A percentile compares a stretch with the other conserved stretches of the same genome.
Conservation (phyloP, 257 asterid species). For the Rauvolfia tetraphylla region DNA sequence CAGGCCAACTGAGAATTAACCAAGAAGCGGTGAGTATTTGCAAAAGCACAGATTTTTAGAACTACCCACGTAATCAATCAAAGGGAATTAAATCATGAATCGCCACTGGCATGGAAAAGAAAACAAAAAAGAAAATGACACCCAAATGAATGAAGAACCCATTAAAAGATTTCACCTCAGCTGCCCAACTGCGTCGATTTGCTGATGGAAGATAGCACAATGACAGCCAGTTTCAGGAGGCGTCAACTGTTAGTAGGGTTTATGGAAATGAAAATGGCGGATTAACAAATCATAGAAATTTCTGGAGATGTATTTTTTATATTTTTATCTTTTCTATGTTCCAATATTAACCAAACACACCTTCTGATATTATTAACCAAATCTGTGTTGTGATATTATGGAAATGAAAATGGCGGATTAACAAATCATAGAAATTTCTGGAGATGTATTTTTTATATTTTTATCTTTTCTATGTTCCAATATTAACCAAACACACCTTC, state of each 20-base stretch:
- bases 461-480: no score
- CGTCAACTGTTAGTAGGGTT: neutral
- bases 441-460: no score
- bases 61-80: neutral
- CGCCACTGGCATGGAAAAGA: neutral
- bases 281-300: neutral
- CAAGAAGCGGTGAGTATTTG: neutral
- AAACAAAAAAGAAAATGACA: conserved; percentile 1
- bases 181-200: neutral
- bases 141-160: neutral
- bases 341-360: no score
- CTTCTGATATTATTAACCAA: no score
- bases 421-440: no score
- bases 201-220: neutral
- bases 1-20: neutral
- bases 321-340: no score
- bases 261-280: neutral
- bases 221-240: neutral
- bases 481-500: no score
- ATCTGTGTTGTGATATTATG: no score
- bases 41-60: neutral
- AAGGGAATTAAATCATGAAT: neutral
- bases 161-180: neutral
- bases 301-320: no score
- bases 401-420: no score